Conservation (phyloP, 768 basidiomycete species). For the Paxillus ammoniavirescens region DNA sequence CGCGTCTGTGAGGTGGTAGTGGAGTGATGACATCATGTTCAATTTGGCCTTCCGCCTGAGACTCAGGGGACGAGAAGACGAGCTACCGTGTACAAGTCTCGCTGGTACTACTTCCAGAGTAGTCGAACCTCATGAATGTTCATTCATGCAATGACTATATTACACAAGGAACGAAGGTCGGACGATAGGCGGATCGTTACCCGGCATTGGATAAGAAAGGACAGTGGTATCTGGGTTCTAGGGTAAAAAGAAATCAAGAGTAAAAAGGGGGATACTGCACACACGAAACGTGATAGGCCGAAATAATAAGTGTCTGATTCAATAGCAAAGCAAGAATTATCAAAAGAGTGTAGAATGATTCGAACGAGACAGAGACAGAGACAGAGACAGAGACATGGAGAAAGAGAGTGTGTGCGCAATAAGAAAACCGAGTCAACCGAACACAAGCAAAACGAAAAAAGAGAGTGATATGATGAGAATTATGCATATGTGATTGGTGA, state of each 20-base stretch:
- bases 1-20: too few relatives aligned
- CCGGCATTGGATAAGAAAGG: conserved; percentile 16
- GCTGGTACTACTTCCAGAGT: not conserved
- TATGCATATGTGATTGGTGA: not conserved
- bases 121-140: conserved; percentile 1
- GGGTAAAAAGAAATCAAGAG: conserved; percentile 1
- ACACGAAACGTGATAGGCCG: conserved; percentile 22
- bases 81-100: too few relatives aligned
- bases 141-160: conserved; percentile 12
- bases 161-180: conserved; percentile 21
- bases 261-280: conserved; percentile 27
- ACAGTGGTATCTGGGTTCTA: conserved; percentile 12
- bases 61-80: too few relatives aligned
- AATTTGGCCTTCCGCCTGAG: too few relatives aligned
- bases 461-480: not conserved
- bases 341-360: conserved; percentile 31
- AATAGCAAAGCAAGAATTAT: conserved; percentile 29
- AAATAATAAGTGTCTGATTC: conserved; percentile 19
- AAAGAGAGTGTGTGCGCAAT: conserved; percentile 5
- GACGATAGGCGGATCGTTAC: conserved; percentile 21
- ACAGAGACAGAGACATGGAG: conserved; percentile 2
- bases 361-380: conserved; percentile 12
- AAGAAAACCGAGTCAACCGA: conserved; percentile 4
- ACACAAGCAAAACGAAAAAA: conserved; percentile 1
- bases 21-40: too few relatives aligned